A percentile compares a stretch with the other conserved stretches of the same genome.
Conservation (phyloP, 768 basidiomycete genomes). For the Boletellus emodensis region DNA sequence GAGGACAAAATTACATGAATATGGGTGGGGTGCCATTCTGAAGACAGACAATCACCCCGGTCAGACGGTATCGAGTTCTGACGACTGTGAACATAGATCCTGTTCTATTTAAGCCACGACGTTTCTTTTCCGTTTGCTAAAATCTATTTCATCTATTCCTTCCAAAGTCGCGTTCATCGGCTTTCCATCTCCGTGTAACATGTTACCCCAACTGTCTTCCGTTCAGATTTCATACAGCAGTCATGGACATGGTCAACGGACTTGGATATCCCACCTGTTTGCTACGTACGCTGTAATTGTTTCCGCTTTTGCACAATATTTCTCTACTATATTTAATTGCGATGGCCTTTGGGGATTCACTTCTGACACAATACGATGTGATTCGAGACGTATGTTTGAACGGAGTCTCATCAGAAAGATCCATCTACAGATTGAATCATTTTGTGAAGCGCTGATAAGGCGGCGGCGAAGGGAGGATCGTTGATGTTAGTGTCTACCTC, state of each 20-base stretch:
- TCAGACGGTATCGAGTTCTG: neutral
- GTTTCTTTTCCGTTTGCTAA: constrained; percentile 7
- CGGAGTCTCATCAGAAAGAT: neutral
- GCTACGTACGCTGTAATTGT: constrained; percentile 50
- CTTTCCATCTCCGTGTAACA: constrained; percentile 20
- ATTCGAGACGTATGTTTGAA: neutral
- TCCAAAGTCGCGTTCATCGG: constrained; percentile 12
- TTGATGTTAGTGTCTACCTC: constrained; percentile 27
- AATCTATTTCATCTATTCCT: constrained; percentile 15
- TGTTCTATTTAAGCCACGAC: constrained; percentile 13
- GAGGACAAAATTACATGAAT: constrained; percentile 43
- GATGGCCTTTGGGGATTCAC: constrained; percentile 4
- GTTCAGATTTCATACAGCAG: constrained; percentile 27
- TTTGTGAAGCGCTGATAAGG: constrained; percentile 15
- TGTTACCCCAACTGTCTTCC: constrained; percentile 28
- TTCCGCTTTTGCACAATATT: constrained; percentile 8
- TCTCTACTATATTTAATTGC: constrained; percentile 11
- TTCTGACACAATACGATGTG: neutral
- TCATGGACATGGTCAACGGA: constrained; percentile 48
- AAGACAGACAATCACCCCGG: constrained; percentile 12
- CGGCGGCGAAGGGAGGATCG: constrained; percentile 20
- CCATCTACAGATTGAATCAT: constrained; percentile 12
- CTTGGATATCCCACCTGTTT: constrained; percentile 48
- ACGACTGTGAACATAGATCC: constrained; percentile 26
- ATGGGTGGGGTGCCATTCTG: constrained; percentile 36